Percentiles rank a stretch among this genome's conserved stretches.
These are phyloP conservation scores for Digitaria exilis DNA, from an alignment of 202 grass and related monocot species.

Conservation along the genomic window DNA sequence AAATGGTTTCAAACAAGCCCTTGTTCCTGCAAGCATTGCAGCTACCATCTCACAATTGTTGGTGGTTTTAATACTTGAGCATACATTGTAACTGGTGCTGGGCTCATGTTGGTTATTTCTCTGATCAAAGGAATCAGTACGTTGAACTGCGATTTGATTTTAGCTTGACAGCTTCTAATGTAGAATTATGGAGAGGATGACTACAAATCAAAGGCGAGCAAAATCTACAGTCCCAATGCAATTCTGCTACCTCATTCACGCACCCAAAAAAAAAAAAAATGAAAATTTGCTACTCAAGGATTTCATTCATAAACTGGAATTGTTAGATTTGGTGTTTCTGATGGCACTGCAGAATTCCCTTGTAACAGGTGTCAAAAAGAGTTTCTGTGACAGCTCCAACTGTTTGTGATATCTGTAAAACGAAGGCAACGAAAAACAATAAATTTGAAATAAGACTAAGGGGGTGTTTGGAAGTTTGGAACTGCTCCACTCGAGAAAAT, in stretches of 20 bases:
- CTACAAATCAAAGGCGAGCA: not conserved
- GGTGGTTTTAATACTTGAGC: no score
- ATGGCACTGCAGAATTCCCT: not conserved
- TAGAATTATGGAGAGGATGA: not conserved
- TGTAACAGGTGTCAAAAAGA: not conserved
- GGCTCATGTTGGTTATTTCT: no score
- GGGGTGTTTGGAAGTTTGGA: no score
- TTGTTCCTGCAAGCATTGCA: no score
- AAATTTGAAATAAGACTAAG: not conserved
- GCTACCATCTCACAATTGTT: no score
- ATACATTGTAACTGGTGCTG: no score
- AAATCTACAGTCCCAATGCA: not conserved
- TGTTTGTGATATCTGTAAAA: not conserved
- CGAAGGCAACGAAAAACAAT: not conserved
- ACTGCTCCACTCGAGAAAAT: no score
- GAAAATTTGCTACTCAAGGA: not conserved
- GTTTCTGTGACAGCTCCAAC: not conserved
- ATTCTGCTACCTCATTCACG: not conserved
- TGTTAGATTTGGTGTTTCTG: not conserved
- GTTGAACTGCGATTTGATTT: not conserved
- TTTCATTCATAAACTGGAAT: not conserved
- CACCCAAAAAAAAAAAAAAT: no score
- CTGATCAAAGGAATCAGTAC: not conserved
- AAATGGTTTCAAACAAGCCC: no score
- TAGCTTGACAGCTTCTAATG: not conserved